Conservation (phyloP, 2,329 filamentous ascomycete species). For the Acrodontium crateriforme region DNA sequence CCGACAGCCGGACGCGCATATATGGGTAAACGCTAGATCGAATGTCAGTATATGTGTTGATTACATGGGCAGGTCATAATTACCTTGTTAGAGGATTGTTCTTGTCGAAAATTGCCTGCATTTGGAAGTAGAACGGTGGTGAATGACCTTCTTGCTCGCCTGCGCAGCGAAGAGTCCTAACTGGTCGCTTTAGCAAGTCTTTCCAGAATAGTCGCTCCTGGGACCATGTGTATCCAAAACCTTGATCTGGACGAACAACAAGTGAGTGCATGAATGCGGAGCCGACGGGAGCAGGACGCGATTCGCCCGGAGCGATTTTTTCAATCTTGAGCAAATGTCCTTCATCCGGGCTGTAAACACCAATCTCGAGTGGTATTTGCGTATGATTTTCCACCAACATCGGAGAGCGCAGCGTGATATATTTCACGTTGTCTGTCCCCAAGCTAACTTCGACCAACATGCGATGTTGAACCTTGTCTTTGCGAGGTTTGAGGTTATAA, state of each 20-base stretch:
- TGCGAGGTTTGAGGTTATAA: constrained; percentile 78
- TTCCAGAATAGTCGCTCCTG: constrained; percentile 84
- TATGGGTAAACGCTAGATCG: constrained; percentile 63
- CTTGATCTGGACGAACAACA: constrained; percentile 79
- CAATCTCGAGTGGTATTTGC: constrained; percentile 87
- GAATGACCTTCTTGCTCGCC: constrained; percentile 66
- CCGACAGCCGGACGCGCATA: constrained; percentile 84
- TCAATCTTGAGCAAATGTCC: constrained; percentile 93
- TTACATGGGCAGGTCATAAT: constrained; percentile 14
- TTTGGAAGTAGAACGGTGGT: constrained; percentile 89
- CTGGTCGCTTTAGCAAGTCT: constrained; percentile 72
- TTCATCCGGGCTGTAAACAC: constrained; percentile 74
- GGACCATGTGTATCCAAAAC: constrained; percentile 94
- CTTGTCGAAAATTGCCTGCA: constrained; percentile 73
- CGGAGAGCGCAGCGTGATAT: constrained; percentile 88
- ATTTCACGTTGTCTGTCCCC: constrained; percentile 92
- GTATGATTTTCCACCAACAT: constrained; percentile 90
- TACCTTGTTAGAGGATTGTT: constrained; percentile 67
- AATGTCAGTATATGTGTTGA: constrained; percentile 20
- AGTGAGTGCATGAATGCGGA: constrained; percentile 81
- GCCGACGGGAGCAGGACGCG: constrained; percentile 78
- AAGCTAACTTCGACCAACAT: constrained; percentile 84
- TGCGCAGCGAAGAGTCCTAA: constrained; percentile 74
- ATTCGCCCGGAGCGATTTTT: constrained; percentile 87
- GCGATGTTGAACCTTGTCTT: constrained; percentile 72